Evolutionary conservation across 2,329 filamentous ascomycete genomes (phyloP).

Genomic region (Fusarium sp.): DNA sequence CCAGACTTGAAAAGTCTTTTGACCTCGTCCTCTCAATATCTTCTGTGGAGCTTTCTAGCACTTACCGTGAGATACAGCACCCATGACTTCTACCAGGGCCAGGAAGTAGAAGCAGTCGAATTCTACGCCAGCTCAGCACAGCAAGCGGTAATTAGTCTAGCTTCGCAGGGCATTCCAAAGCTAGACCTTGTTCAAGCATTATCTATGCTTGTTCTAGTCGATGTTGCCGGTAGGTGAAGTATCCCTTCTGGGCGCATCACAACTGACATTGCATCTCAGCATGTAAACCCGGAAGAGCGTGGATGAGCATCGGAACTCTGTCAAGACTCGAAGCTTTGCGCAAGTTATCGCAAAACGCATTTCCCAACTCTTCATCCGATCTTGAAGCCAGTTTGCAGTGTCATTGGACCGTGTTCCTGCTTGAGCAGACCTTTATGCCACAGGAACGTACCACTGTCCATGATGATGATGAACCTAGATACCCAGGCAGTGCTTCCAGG

Average conservation of each 20-base stretch:
- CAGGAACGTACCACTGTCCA: constrained; percentile 1
- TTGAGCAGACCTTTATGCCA: constrained; percentile 24
- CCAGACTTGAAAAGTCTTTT: neutral
- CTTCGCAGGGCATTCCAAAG: constrained; percentile 7
- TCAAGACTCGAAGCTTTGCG: constrained; percentile 11
- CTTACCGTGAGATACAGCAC: constrained; percentile 1
- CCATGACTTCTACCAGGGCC: neutral
- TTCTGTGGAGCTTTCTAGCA: constrained; percentile 14
- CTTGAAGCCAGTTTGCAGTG: neutral
- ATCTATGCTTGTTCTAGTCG: constrained; percentile 8
- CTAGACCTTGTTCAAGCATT: constrained; percentile 11
- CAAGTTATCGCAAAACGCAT: neutral
- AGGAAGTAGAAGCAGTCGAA: neutral
- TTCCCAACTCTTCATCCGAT: neutral
- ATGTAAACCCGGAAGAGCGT: constrained; percentile 15
- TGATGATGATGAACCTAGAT: neutral
- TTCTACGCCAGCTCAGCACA: constrained; percentile 5
- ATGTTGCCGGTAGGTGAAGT: neutral
- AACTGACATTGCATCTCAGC: neutral
- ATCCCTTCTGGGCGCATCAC: fast-evolving
- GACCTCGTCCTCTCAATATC: neutral
- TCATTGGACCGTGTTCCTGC: constrained; percentile 11
- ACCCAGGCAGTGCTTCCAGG: constrained; percentile 5
- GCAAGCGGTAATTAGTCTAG: neutral
- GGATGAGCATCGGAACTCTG: constrained; percentile 27